Base-by-base conservation (phyloP, 257 asterid genomes). In the Ballota nigra region DNA sequence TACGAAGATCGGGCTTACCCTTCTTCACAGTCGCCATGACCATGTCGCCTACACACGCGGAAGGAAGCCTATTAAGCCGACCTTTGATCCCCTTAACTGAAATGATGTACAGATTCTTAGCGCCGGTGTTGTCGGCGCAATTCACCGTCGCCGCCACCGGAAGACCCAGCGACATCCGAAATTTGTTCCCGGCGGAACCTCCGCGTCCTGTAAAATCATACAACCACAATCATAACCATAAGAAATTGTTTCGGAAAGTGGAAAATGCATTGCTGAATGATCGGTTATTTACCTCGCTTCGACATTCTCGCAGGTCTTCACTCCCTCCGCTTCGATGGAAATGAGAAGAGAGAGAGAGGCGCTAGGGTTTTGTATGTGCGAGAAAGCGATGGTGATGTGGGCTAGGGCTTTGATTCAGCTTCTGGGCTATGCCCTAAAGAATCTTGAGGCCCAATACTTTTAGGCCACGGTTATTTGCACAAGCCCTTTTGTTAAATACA, bases 21-120 rank as follows among this genome's bases (percentile, higher is more conserved):
- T 87, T 87, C 81, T 87, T 87, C 8, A 87, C 90, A 66, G 90
- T 87, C 45, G 93, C 93, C 90, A 87, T 87, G 41, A 87, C 93
- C 93, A 87, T 85, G 76, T 87, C 93, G 2, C 93, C 90, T 4
- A 87, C 90, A 29, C 93, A 87, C 24, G 93, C 93, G 3, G 93
- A 87, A 0, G 93, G 93, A 59, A 87, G 76, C 84, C 90, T 82
- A 64, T 87, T 87, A 18, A 87, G 90, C 15, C 90, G 84, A 3
- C 88, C 92, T 76, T 85, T 83, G 77, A 85, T 85, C 26, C 92
- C 90, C 83, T 87, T 87, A 78, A 87, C 90, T 3, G 92, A 87
- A 22, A 87, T 87, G 73, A 85, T 87, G 83, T 87, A 85, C 0
- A 87, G 86, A 19, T 87, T 83, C 80, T 85, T 87, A 0, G 91